Evolutionary conservation across 2,329 filamentous ascomycete species (phyloP).

Genomic region (Alternaria burnsii): DNA sequence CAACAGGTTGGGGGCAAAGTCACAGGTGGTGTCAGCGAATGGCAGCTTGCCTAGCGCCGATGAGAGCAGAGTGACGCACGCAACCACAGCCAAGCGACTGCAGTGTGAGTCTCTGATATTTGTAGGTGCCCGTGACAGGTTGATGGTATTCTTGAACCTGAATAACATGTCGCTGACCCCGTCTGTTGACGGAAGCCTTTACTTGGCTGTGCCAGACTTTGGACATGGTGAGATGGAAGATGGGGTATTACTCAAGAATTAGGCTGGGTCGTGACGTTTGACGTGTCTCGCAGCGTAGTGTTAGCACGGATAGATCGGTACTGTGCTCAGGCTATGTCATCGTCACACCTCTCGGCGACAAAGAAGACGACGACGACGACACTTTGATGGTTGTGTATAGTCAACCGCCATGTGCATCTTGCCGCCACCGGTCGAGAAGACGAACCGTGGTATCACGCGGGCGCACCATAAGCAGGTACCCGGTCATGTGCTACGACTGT

Average conservation of each 20-base stretch:
- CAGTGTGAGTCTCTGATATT: not conserved
- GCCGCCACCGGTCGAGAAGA: not conserved
- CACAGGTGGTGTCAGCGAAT: not conserved
- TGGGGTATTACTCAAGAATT: not conserved
- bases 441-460: not conserved
- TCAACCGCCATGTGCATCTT: not conserved
- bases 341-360: constrained; percentile 3
- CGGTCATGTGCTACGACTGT: not conserved
- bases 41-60: not conserved
- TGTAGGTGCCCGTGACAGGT: constrained; percentile 3
- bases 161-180: not conserved
- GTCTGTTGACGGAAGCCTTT: not conserved
- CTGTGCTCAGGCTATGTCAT: not conserved
- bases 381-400: not conserved
- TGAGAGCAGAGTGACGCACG: constrained; percentile 6
- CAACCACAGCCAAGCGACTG: not conserved
- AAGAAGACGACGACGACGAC: not conserved
- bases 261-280: not conserved
- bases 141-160: not conserved
- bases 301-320: not conserved
- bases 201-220: constrained; percentile 2
- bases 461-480: not conserved
- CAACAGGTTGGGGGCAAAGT: not conserved
- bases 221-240: not conserved
- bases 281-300: not conserved